Evolutionary conservation across 352 stramenopile genomes (phyloP).

Genomic region (Globisporangium heterothallicum): DNA sequence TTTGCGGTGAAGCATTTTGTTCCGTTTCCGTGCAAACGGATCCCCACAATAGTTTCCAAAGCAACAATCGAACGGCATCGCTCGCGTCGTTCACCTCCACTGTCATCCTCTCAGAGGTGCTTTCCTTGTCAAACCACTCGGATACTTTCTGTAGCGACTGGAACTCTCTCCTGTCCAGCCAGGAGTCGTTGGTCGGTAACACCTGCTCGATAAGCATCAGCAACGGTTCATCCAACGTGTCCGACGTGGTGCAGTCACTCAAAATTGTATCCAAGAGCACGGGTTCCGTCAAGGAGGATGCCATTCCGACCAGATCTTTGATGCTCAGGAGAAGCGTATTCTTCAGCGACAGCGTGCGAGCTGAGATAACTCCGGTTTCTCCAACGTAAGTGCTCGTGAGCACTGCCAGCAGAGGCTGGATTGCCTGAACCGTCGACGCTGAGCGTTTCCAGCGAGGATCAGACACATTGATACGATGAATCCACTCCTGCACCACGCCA

Average conservation of each 20-base stretch:
- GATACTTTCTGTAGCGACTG: background rate
- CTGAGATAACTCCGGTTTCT: background rate
- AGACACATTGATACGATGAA: background rate
- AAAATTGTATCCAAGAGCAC: background rate
- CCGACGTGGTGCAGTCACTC: background rate
- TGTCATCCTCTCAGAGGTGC: background rate
- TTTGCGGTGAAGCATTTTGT: background rate
- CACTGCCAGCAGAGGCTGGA: conserved; percentile 10
- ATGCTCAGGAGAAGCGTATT: conserved; percentile 28
- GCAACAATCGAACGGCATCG: conserved; percentile 14
- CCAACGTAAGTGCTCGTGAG: conserved; percentile 3
- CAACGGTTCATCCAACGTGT: background rate
- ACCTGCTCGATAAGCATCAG: conserved; percentile 5
- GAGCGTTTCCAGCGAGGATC: background rate
- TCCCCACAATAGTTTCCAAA: conserved; percentile 33
- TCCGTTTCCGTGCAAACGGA: conserved; percentile 3
- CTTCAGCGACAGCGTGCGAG: conserved; percentile 8
- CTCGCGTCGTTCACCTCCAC: background rate
- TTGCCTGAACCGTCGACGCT: background rate
- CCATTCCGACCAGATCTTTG: conserved; percentile 21
- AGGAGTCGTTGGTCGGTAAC: background rate
- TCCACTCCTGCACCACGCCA: conserved; percentile 5
- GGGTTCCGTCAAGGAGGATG: background rate
- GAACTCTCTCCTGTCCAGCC: background rate
- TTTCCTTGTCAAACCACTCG: background rate